phyloP scores from a whole-genome alignment of 2,329 filamentous ascomycete genomes.

The Fusarium sp. region DNA sequence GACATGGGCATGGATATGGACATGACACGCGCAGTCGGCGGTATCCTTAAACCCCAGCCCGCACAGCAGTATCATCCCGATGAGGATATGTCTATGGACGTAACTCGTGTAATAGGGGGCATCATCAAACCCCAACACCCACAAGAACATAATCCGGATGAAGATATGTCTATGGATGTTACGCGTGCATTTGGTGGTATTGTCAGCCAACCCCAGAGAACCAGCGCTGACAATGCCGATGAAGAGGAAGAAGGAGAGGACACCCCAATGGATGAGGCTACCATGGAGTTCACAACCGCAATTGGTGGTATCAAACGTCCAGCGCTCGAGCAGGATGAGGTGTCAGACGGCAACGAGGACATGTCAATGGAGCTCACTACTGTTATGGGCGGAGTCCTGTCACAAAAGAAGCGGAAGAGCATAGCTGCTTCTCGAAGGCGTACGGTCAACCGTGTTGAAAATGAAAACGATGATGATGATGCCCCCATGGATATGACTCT shows the following conservation, averaged over 20 bases:
- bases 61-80: constrained; percentile 58
- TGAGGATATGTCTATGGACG: constrained; percentile 91
- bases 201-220: constrained; percentile 52
- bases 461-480: constrained; percentile 43
- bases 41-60: constrained; percentile 59
- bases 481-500: constrained; percentile 67
- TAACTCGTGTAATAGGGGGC: constrained; percentile 76
- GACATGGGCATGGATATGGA: constrained; percentile 52
- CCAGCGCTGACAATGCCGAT: constrained; percentile 33
- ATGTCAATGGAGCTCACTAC: constrained; percentile 84
- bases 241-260: constrained; percentile 44
- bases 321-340: constrained; percentile 48
- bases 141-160: constrained; percentile 57
- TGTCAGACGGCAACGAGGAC: constrained; percentile 67
- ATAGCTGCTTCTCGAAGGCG: constrained; percentile 35
- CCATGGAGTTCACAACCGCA: constrained; percentile 86
- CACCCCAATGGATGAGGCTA: constrained; percentile 55
- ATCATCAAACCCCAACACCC: constrained; percentile 60
- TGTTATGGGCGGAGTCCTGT: constrained; percentile 67
- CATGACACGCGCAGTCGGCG: constrained; percentile 65
- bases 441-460: constrained; percentile 48
- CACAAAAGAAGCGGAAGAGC: constrained; percentile 44
- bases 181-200: constrained; percentile 86
- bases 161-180: constrained; percentile 94
- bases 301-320: constrained; percentile 73